Evolutionary conservation across 192 early-diverging fungal species (phyloP).

Genomic region (Entomortierella lignicola): DNA sequence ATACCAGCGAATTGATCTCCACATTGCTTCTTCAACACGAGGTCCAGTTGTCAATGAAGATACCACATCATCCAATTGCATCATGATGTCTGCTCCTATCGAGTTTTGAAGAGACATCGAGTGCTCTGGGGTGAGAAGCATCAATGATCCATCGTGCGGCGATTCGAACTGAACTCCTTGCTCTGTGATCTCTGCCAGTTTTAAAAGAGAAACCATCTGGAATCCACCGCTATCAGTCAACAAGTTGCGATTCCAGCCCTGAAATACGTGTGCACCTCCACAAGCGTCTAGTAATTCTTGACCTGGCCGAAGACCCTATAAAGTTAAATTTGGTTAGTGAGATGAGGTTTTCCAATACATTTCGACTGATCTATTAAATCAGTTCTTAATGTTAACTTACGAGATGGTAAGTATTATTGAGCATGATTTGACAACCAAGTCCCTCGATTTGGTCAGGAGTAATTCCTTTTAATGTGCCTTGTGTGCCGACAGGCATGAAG

Average conservation of each 20-base stretch:
- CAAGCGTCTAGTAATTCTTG: constrained; percentile 78
- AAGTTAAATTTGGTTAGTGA: not conserved
- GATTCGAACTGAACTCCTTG: constrained; percentile 88
- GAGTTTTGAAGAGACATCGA: constrained; percentile 89
- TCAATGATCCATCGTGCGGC: constrained; percentile 83
- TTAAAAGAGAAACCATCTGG: constrained; percentile 91
- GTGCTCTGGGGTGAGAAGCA: constrained; percentile 88
- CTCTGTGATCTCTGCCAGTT: constrained; percentile 85
- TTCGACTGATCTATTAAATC: no score
- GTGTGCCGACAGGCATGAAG: constrained; percentile 92
- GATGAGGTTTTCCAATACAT: not conserved
- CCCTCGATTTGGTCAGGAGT: constrained; percentile 79
- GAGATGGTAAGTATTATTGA: constrained; percentile 91
- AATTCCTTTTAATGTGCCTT: constrained; percentile 87
- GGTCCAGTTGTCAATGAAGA: constrained; percentile 84
- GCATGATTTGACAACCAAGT: constrained; percentile 84
- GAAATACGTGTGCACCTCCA: constrained; percentile 84
- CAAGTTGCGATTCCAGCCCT: constrained; percentile 82
- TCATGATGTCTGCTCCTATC: constrained; percentile 91
- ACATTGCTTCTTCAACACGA: constrained; percentile 91
- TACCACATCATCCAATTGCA: constrained; percentile 93
- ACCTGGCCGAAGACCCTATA: constrained; percentile 72
- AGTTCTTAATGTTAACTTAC: constrained; percentile 52
- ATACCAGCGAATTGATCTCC: constrained; percentile 85
- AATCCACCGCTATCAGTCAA: constrained; percentile 89